Percentiles rank a stretch among this genome's conserved stretches.
Evolutionary conservation across 768 basidiomycete genomes (phyloP).

Genomic region (Cystofilobasidium bisporidii): DNA sequence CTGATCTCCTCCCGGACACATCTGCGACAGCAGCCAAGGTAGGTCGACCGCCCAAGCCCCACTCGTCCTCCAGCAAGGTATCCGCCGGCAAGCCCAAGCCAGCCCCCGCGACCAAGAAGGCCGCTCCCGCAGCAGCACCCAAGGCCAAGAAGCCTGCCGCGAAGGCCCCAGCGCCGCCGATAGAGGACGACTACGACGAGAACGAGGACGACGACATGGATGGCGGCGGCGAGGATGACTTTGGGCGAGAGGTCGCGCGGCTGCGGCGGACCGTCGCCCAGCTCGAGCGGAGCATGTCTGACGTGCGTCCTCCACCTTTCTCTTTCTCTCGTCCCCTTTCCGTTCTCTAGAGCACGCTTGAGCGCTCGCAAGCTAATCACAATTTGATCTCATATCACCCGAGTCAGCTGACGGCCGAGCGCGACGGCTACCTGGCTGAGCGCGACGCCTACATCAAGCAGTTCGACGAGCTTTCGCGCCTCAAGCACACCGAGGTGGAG

Average conservation of each 20-base stretch:
- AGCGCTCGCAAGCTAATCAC: too few relatives aligned
- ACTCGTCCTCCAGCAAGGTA: neutral
- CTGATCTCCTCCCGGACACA: neutral
- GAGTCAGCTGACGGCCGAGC: slow-evolving; percentile 15
- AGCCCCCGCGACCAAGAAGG: slow-evolving; percentile 1
- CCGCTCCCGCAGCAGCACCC: neutral
- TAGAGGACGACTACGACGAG: neutral
- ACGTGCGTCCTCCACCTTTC: slow-evolving; percentile 2
- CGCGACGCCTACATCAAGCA: slow-evolving; percentile 20
- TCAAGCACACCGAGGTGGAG: slow-evolving; percentile 14
- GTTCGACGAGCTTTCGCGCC: slow-evolving; percentile 21
- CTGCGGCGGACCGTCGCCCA: slow-evolving; percentile 10
- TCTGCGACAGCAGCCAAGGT: neutral
- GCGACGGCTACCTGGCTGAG: slow-evolving; percentile 15
- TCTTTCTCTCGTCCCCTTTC: too few relatives aligned
- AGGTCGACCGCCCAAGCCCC: neutral
- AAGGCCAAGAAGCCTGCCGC: neutral
- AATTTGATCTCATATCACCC: too few relatives aligned
- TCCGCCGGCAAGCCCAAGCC: neutral
- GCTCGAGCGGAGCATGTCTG: slow-evolving; percentile 15
- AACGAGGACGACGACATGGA: neutral
- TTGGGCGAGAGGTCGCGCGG: slow-evolving; percentile 2
- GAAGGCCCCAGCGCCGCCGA: neutral
- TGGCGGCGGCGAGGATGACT: neutral
- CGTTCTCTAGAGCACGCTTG: too few relatives aligned